Conservation (phyloP, 2,329 filamentous ascomycete species). For the Leptosphaerulina australis region DNA sequence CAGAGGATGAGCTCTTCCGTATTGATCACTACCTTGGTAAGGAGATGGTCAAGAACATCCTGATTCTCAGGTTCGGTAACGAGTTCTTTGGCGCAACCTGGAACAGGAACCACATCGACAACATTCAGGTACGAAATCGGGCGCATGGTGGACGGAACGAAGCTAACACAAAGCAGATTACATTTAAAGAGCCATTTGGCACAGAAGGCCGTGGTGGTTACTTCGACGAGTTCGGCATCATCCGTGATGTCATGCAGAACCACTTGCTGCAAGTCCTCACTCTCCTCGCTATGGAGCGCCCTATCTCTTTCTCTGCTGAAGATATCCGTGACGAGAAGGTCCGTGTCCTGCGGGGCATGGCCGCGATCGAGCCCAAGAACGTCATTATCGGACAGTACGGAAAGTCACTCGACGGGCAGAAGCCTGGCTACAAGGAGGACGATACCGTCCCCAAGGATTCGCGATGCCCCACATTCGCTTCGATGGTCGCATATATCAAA, state of each 20-base stretch:
- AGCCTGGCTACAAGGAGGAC: conserved; percentile 98
- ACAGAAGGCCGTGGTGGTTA: conserved; percentile 97
- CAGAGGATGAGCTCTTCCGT: conserved; percentile 97
- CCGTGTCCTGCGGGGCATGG: conserved; percentile 89
- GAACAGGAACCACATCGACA: conserved; percentile 99
- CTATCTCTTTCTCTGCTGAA: conserved; percentile 96
- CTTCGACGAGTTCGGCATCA: conserved; percentile 99
- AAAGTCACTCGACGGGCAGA: conserved; percentile 92
- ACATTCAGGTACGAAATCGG: conserved; percentile 70
- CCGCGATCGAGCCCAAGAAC: conserved; percentile 97
- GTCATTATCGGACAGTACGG: conserved; percentile 99
- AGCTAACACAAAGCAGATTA: conserved; percentile 65
- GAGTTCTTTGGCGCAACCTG: conserved; percentile 98
- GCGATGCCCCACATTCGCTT: conserved; percentile 96
- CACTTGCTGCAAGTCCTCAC: conserved; percentile 96
- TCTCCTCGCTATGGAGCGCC: conserved; percentile 95
- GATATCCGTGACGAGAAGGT: conserved; percentile 99
- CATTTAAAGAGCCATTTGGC: conserved; percentile 99
- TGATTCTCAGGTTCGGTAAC: conserved; percentile 97
- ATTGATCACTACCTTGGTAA: conserved; percentile 99
- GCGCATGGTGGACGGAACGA: neutral
- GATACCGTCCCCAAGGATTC: conserved; percentile 98
- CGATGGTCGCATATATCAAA: conserved; percentile 97
- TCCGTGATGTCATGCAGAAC: conserved; percentile 99
- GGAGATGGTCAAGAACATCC: conserved; percentile 99